Evolutionary conservation across 2,329 filamentous ascomycete genomes (phyloP), one percentile per base, ranked within the genome.

Genomic region (Apiospora rasikravindrae): DNA sequence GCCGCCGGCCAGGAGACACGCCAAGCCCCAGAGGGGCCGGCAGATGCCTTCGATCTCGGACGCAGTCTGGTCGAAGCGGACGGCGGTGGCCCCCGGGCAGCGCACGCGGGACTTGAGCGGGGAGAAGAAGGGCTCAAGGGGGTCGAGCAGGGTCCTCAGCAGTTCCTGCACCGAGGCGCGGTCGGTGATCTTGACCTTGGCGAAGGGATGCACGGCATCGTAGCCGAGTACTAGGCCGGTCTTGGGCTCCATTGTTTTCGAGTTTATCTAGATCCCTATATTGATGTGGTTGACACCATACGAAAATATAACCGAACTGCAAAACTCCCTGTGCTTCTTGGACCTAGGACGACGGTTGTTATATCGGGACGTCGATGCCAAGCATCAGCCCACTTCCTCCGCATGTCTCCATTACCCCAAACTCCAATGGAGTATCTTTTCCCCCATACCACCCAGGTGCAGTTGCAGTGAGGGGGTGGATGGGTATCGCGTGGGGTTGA

Each of bases 31-130:
- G 69, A 95, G 85, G 0, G 93, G 93, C 1, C 93, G 88, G 64
- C 91, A 92, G 77, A 91, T 91, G 33, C 93, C 93, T 82, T 96
- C 93, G 45, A 95, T 88, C 78, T 95, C 92, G 1, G 93, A 92
- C 11, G 92, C 93, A 1, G 90, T 89, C 80, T 94, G 91, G 78
- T 95, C 93, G 80, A 95, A 95, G 37, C 92, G 86, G 26, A 94
- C 93, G 24, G 92, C 92, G 0, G 92, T 94, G 19, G 88, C 89
- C 6, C 93, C 93, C 0, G 88, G 88, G 33, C 91, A 88, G 77
- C 89, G 90, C 67, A 95, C 87, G 67, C 92, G 86, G 14, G 91
- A 89, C 77, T 89, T 88, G 61, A 85, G 79, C 0, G 90, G 89
- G 0, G 93, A 94, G 81, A 94, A 93, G 81, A 93, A 93, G 2